These are phyloP conservation scores for Conidiobolus coronatus DNA, from an alignment of 371 early-diverging fungal species.

Conservation along the genomic window DNA sequence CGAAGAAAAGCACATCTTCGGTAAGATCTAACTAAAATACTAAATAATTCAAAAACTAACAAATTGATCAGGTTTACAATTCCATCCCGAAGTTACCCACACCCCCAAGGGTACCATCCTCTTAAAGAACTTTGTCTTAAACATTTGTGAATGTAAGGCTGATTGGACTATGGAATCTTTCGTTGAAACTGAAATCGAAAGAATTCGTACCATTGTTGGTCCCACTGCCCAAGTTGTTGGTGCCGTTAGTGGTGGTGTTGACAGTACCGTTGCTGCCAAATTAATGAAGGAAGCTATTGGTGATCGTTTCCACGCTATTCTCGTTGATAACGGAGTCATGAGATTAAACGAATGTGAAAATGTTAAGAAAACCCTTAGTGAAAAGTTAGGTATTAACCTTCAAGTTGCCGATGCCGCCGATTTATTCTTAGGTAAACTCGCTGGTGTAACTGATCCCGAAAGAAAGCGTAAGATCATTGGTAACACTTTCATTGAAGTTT, in stretches of 20 bases:
- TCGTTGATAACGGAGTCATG: conserved; percentile 97
- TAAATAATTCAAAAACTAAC: not conserved
- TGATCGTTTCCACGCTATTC: conserved; percentile 86
- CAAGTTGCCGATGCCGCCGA: conserved; percentile 77
- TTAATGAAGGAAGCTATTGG: conserved; percentile 93
- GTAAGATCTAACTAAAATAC: conserved; percentile 10
- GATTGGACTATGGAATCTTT: conserved; percentile 92
- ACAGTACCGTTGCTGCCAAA: conserved; percentile 88
- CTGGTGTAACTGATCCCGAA: conserved; percentile 87
- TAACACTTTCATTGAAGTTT: conserved; percentile 92
- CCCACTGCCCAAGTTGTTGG: conserved; percentile 84
- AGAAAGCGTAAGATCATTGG: conserved; percentile 95
- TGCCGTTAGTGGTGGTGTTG: conserved; percentile 93
- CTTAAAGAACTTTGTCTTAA: conserved; percentile 76
- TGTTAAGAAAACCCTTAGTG: conserved; percentile 59
- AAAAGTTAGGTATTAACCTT: conserved; percentile 84
- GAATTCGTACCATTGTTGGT: conserved; percentile 78
- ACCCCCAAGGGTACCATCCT: conserved; percentile 64
- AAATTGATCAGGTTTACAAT: conserved; percentile 36
- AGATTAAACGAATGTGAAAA: conserved; percentile 77
- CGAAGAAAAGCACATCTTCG: conserved; percentile 52
- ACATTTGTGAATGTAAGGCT: conserved; percentile 56
- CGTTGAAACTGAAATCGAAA: conserved; percentile 86
- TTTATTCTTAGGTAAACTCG: conserved; percentile 63
- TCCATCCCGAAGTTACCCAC: conserved; percentile 97